Percentiles rank a stretch among this genome's conserved stretches.
phyloP scores from a whole-genome alignment of 2,329 filamentous ascomycete species.

The Penicillium sp. region DNA sequence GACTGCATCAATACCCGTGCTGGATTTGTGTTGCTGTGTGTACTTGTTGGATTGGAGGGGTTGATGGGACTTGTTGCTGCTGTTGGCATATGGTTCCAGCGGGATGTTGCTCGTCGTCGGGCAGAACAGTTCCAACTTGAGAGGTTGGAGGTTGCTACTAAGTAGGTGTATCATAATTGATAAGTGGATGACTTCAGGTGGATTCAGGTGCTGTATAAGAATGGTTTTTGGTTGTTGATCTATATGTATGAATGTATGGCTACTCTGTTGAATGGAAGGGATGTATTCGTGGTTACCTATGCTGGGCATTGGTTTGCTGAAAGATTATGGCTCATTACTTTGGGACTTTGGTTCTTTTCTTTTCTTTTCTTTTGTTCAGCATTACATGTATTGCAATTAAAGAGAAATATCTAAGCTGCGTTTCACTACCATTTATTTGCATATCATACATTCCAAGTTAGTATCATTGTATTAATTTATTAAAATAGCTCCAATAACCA shows the following conservation, averaged over 20 bases:
- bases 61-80: slow-evolving; percentile 32
- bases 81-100: slow-evolving; percentile 32
- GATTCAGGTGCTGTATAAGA: background rate
- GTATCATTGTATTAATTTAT: background rate
- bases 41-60: slow-evolving; percentile 36
- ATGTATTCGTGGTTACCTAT: slow-evolving; percentile 12
- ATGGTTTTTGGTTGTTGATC: background rate
- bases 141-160: slow-evolving; percentile 27
- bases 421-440: background rate
- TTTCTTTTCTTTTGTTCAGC: too few species aligned
- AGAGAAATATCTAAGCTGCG: too few species aligned
- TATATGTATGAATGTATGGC: slow-evolving; percentile 1
- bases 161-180: slow-evolving; percentile 21
- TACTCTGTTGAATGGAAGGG: background rate
- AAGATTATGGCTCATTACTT: background rate
- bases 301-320: background rate
- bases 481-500: background rate
- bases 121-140: slow-evolving; percentile 25
- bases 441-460: background rate
- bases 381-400: too few species aligned
- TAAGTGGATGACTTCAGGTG: background rate
- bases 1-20: slow-evolving; percentile 39
- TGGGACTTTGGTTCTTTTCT: background rate
- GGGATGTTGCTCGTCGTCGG: slow-evolving; percentile 29
- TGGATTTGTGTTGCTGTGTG: slow-evolving; percentile 35